phyloP scores from a whole-genome alignment of 495 filamentous ascomycete genomes.

The Penicillium arizonense region DNA sequence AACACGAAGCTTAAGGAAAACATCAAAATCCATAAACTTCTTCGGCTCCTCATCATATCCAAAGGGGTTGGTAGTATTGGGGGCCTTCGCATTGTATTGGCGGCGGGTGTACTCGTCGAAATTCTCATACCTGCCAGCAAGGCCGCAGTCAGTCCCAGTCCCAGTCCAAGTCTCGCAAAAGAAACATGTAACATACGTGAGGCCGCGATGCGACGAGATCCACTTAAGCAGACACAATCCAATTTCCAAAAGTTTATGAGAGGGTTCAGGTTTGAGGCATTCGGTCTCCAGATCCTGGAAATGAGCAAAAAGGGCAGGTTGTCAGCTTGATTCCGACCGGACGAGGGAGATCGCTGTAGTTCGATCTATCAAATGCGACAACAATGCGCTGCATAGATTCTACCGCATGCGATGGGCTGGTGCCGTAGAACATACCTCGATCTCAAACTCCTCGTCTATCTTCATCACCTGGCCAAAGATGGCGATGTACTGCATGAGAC shows the following conservation, averaged over 20 bases:
- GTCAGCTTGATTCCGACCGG: slow-evolving; percentile 9
- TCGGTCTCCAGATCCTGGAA: slow-evolving; percentile 83
- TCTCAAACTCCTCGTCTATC: slow-evolving; percentile 79
- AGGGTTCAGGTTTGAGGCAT: slow-evolving; percentile 73
- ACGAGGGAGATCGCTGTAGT: background rate
- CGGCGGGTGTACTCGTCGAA: slow-evolving; percentile 94
- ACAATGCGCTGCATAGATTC: slow-evolving; percentile 3
- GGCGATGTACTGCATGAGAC: slow-evolving; percentile 88
- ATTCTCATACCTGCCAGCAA: slow-evolving; percentile 63
- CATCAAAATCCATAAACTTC: slow-evolving; percentile 77
- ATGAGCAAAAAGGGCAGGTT: background rate
- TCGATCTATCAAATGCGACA: slow-evolving; percentile 4
- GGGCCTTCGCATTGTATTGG: slow-evolving; percentile 83
- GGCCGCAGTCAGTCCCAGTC: slow-evolving; percentile 1
- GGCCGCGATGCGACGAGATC: slow-evolving; percentile 87
- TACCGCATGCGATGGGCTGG: background rate
- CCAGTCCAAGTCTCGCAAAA: background rate
- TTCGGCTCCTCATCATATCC: slow-evolving; percentile 70
- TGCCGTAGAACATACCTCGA: slow-evolving; percentile 62
- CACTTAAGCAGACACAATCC: slow-evolving; percentile 88
- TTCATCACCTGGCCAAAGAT: slow-evolving; percentile 87
- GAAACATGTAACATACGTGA: slow-evolving; percentile 62
- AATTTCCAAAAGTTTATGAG: slow-evolving; percentile 72
- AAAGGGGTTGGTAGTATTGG: slow-evolving; percentile 75
- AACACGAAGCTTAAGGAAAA: slow-evolving; percentile 83